Conservation (phyloP, 352 stramenopile species). For the Phytophthora cactorum region DNA sequence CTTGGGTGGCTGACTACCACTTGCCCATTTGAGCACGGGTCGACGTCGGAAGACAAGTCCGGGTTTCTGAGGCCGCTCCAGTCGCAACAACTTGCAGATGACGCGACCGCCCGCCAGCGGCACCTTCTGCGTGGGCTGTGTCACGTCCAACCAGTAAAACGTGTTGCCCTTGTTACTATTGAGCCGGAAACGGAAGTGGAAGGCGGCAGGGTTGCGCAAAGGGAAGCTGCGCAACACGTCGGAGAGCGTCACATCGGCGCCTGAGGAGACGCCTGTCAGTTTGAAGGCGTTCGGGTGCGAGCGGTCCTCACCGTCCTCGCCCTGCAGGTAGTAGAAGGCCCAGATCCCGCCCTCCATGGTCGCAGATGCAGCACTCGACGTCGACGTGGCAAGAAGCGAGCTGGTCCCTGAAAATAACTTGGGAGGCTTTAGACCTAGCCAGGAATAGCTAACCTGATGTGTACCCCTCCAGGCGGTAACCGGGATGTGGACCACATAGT, state of each 20-base stretch:
- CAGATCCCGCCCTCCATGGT: constrained; percentile 53
- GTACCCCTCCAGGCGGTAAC: constrained; percentile 1
- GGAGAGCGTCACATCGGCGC: constrained; percentile 66
- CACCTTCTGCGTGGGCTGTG: constrained; percentile 61
- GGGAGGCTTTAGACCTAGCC: constrained; percentile 6
- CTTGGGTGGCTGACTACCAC: constrained; percentile 31
- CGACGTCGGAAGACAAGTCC: constrained; percentile 80
- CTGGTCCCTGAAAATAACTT: constrained; percentile 15
- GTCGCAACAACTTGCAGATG: constrained; percentile 84
- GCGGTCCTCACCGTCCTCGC: constrained; percentile 84
- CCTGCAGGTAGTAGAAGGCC: constrained; percentile 91
- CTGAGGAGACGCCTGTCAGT: constrained; percentile 22
- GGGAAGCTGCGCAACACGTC: constrained; percentile 78
- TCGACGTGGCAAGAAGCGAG: constrained; percentile 17
- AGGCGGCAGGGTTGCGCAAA: constrained; percentile 48
- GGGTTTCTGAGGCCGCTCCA: constrained; percentile 56
- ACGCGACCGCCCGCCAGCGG: constrained; percentile 77
- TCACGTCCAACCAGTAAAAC: constrained; percentile 86
- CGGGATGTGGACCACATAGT: constrained; percentile 15
- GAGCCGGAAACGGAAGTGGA: constrained; percentile 90
- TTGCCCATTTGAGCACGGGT: constrained; percentile 71
- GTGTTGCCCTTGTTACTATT: constrained; percentile 63
- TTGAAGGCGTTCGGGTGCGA: constrained; percentile 85
- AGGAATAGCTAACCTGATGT: constrained; percentile 16
- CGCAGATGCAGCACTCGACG: constrained; percentile 1